Base-by-base conservation (phyloP, 2,329 filamentous ascomycete genomes). In the Hypoxylon sp. region DNA sequence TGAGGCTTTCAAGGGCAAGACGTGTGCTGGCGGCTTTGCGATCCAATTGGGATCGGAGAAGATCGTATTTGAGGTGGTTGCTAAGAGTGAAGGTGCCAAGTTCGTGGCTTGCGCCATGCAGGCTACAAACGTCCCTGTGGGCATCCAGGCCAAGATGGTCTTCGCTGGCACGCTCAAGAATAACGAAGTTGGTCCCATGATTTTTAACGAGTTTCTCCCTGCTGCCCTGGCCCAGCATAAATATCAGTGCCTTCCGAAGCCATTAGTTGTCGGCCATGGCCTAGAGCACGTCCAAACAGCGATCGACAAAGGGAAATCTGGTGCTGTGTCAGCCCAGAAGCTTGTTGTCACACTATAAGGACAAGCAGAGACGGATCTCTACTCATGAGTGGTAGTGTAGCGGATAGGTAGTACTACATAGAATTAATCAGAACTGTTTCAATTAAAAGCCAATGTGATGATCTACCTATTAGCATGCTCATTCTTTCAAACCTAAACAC, bases 301-400 rank as follows among this genome's bases (percentile, higher is more conserved):
- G 2, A 49, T 80, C 10, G 76, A 79, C 42, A 6, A 60, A 14
- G 64, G 57, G n/a, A 68, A 64, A n/a, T 25, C 50, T 1, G 68
- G 69, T 71, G 77, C 77, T 3, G 77, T 83, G 2, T 82, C 80
- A 59, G 80, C 77, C 0, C 75, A 77, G 57, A 82, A 83, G 67
- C 57, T 82, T 40, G 79, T 83, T 3, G 74, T 82, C 49, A 71
- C 65, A 31, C 58, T 71, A 31, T 69, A 25, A 67, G 17, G 31
- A 6, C 53, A 14, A 22, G 6, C 14, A 53, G 27, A 11, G 8
- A 8, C 10, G 20, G 11, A 20, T 2, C 33, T 13, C 11, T 11
- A 13, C 11, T 37, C 10, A 14, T 2, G 11, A 14, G 10, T 3
- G 10, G 33, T 5, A 11, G 11, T 37, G 33, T 14, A 2, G 33